Conservation (phyloP, 768 basidiomycete genomes). For the Xerocomellus dryophilus region DNA sequence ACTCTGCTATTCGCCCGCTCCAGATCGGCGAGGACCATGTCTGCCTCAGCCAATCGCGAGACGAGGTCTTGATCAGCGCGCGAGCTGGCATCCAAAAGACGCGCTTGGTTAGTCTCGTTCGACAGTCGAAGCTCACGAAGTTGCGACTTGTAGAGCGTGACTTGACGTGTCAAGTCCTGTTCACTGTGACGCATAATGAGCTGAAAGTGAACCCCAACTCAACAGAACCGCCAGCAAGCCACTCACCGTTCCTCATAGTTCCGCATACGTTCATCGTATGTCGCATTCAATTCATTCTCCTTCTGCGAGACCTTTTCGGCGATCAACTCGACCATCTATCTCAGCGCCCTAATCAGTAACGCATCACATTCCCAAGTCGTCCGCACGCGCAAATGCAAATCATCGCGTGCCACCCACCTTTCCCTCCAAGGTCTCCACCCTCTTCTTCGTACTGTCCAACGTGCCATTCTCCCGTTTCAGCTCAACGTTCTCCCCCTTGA, state of each 20-base stretch:
- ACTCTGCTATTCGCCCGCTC: constrained; percentile 94
- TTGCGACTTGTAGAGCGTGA: constrained; percentile 83
- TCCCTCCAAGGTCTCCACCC: constrained; percentile 75
- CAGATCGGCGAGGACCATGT: constrained; percentile 92
- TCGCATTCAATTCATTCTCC: constrained; percentile 95
- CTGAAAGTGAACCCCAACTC: background rate
- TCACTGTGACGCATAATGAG: constrained; percentile 52
- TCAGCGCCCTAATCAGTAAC: background rate
- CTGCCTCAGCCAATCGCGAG: constrained; percentile 86
- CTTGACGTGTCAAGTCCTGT: constrained; percentile 89
- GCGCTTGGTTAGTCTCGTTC: constrained; percentile 91
- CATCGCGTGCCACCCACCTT: constrained; percentile 49
- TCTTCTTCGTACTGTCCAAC: constrained; percentile 70
- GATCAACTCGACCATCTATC: constrained; percentile 94
- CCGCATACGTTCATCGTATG: constrained; percentile 91
- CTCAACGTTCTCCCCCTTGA: constrained; percentile 81
- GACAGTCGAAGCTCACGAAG: constrained; percentile 86
- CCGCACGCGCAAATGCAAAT: background rate
- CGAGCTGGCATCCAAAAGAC: constrained; percentile 85
- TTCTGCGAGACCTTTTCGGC: constrained; percentile 86
- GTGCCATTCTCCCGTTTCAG: constrained; percentile 67
- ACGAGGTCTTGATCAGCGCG: constrained; percentile 94
- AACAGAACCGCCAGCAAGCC: background rate
- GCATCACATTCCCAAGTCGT: background rate
- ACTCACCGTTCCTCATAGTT: constrained; percentile 94